These are phyloP conservation scores for Alternaria hordeiaustralica DNA, from an alignment of 2,329 filamentous ascomycete genomes.

Conservation along the genomic window DNA sequence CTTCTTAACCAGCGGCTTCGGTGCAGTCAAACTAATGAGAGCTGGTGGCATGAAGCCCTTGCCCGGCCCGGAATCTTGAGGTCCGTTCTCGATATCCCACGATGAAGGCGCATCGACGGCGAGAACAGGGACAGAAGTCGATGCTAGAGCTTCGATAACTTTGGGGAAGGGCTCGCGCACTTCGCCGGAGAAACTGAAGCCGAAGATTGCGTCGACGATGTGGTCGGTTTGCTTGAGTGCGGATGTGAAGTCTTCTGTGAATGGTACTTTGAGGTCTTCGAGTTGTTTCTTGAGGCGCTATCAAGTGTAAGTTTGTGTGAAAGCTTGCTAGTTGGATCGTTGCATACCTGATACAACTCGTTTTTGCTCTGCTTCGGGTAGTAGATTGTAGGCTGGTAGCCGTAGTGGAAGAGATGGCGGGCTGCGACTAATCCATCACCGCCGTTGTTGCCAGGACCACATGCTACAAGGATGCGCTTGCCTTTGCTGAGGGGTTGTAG, in stretches of 20 bases:
- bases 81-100: slow-evolving; percentile 90
- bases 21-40: slow-evolving; percentile 88
- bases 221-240: slow-evolving; percentile 76
- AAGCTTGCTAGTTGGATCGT: too few species aligned
- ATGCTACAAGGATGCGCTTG: slow-evolving; percentile 81
- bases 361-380: slow-evolving; percentile 93
- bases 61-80: slow-evolving; percentile 77
- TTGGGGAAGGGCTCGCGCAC: slow-evolving; percentile 89
- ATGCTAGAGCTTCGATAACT: slow-evolving; percentile 78
- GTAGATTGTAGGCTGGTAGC: slow-evolving; percentile 86
- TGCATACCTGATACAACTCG: slow-evolving; percentile 78
- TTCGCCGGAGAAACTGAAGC: slow-evolving; percentile 91
- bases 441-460: slow-evolving; percentile 80
- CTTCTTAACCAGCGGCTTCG: slow-evolving; percentile 84
- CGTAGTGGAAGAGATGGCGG: slow-evolving; percentile 88
- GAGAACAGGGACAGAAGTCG: slow-evolving; percentile 76
- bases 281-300: slow-evolving; percentile 86
- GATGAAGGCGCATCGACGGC: slow-evolving; percentile 92
- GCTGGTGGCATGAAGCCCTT: slow-evolving; percentile 80
- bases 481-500: slow-evolving; percentile 79
- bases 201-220: slow-evolving; percentile 91
- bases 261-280: slow-evolving; percentile 80
- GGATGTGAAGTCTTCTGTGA: slow-evolving; percentile 77
- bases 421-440: slow-evolving; percentile 95
- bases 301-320: background rate